A percentile compares a stretch with the other conserved stretches of the same genome.
phyloP scores from a whole-genome alignment of 306 rosid genomes.

The Quercus berberidifolia region DNA sequence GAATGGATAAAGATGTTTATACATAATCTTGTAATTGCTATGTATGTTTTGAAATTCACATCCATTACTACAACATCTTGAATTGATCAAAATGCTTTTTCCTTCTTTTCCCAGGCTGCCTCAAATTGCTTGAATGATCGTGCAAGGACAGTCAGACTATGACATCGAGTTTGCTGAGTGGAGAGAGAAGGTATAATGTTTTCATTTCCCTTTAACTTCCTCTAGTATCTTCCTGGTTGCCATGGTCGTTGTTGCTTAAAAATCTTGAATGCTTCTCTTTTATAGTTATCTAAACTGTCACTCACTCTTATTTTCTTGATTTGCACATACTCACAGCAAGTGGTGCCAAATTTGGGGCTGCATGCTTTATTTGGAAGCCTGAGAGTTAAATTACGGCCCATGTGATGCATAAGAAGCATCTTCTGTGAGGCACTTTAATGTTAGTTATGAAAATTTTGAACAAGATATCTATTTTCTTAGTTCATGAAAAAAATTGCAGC shows the following conservation, averaged over 20 bases:
- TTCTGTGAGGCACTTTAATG: neutral
- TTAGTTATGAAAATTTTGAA: neutral
- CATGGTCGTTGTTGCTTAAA: neutral
- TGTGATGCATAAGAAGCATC: neutral
- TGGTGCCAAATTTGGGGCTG: neutral
- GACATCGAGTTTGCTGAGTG: slow-evolving; percentile 76
- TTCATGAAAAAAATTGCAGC: neutral
- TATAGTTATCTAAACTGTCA: neutral
- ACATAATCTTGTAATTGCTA: neutral
- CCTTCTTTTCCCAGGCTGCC: slow-evolving; percentile 37
- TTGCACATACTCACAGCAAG: too few relatives aligned
- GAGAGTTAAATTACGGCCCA: neutral
- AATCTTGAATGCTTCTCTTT: neutral
- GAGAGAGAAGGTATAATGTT: slow-evolving; percentile 79
- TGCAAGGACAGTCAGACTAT: slow-evolving; percentile 45
- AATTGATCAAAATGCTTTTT: slow-evolving; percentile 4
- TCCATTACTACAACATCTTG: neutral
- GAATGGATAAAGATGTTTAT: neutral
- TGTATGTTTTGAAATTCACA: neutral
- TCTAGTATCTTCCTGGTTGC: neutral
- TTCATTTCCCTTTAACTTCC: slow-evolving; percentile 4
- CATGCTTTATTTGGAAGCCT: neutral
- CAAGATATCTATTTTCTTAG: neutral
- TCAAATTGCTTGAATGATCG: slow-evolving; percentile 70
- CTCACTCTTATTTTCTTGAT: neutral